Evolutionary conservation across 2,329 filamentous ascomycete genomes (phyloP).

Genomic region (Nannizziopsis arthrosporioides): DNA sequence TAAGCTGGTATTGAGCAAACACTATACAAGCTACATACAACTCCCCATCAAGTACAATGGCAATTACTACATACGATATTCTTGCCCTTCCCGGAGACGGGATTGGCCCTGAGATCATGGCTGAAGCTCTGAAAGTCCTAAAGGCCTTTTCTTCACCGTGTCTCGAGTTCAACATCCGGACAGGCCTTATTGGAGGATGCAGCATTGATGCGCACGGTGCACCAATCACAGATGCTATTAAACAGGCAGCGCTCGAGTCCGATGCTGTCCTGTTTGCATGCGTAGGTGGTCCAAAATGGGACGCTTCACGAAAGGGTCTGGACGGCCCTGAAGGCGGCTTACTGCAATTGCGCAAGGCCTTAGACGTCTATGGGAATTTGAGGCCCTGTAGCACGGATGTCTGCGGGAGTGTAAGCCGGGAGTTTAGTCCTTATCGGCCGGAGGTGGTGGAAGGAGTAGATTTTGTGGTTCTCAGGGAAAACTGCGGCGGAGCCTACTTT

Average conservation of each 20-base stretch:
- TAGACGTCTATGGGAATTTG: slow-evolving; percentile 81
- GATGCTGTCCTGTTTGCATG: slow-evolving; percentile 80
- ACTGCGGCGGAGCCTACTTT: slow-evolving; percentile 35
- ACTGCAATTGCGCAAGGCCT: slow-evolving; percentile 71
- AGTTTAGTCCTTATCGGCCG: slow-evolving; percentile 70
- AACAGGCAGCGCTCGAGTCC: slow-evolving; percentile 63
- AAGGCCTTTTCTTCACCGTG: slow-evolving; percentile 57
- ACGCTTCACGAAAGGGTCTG: slow-evolving; percentile 49
- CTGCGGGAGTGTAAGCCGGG: slow-evolving; percentile 56
- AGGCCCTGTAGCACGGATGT: slow-evolving; percentile 48
- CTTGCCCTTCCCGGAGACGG: slow-evolving; percentile 68
- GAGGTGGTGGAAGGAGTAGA: slow-evolving; percentile 71
- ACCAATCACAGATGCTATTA: slow-evolving; percentile 65
- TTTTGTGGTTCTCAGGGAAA: slow-evolving; percentile 49
- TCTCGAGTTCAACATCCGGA: slow-evolving; percentile 67
- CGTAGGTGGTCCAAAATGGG: slow-evolving; percentile 89
- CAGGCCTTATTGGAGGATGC: slow-evolving; percentile 77
- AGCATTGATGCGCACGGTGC: slow-evolving; percentile 66
- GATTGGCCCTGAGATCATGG: slow-evolving; percentile 61
- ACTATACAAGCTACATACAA: neutral
- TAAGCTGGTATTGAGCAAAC: neutral
- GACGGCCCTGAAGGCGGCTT: slow-evolving; percentile 83
- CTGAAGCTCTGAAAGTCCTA: slow-evolving; percentile 49
- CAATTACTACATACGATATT: slow-evolving; percentile 48
- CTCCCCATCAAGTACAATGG: slow-evolving; percentile 5